Conservation (phyloP, 495 filamentous ascomycete genomes). For the Penicillium robsamsonii region DNA sequence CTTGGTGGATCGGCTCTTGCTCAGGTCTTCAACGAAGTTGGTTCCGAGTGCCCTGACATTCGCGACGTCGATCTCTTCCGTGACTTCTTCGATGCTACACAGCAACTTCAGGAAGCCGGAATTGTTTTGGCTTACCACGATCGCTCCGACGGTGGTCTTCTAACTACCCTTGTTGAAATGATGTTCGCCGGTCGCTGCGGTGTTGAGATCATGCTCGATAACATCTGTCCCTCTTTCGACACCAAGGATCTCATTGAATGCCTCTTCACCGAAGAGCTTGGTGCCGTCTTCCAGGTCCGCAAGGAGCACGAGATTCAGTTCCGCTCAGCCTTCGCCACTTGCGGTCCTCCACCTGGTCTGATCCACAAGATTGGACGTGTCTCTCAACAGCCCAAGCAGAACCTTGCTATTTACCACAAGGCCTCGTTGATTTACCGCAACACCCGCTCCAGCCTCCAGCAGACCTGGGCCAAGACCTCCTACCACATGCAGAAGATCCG, state of each 20-base stretch:
- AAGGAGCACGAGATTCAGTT: slow-evolving; percentile 81
- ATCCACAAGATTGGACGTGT: slow-evolving; percentile 82
- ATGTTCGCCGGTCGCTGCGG: slow-evolving; percentile 97
- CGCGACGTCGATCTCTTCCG: slow-evolving; percentile 76
- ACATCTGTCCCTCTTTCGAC: slow-evolving; percentile 53
- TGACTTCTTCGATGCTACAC: slow-evolving; percentile 88
- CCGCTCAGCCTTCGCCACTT: slow-evolving; percentile 86
- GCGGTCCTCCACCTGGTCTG: slow-evolving; percentile 76
- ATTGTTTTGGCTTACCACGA: slow-evolving; percentile 96
- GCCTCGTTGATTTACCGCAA: slow-evolving; percentile 64
- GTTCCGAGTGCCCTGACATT: slow-evolving; percentile 80
- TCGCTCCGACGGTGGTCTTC: slow-evolving; percentile 85
- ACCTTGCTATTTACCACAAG: slow-evolving; percentile 71
- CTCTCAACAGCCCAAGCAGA: slow-evolving; percentile 66
- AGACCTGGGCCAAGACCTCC: slow-evolving; percentile 84
- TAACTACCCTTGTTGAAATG: slow-evolving; percentile 94
- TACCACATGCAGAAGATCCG: slow-evolving; percentile 87
- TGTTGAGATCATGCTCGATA: slow-evolving; percentile 79
- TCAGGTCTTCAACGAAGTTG: slow-evolving; percentile 86
- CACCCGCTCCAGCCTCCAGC: slow-evolving; percentile 72
- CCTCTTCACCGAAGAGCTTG: slow-evolving; percentile 96
- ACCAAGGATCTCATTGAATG: slow-evolving; percentile 65
- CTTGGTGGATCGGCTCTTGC: slow-evolving; percentile 91
- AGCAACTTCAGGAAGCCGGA: slow-evolving; percentile 79
- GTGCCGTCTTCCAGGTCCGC: slow-evolving; percentile 92